Conservation (phyloP, 495 filamentous ascomycete genomes). For the Cercophora samala region DNA sequence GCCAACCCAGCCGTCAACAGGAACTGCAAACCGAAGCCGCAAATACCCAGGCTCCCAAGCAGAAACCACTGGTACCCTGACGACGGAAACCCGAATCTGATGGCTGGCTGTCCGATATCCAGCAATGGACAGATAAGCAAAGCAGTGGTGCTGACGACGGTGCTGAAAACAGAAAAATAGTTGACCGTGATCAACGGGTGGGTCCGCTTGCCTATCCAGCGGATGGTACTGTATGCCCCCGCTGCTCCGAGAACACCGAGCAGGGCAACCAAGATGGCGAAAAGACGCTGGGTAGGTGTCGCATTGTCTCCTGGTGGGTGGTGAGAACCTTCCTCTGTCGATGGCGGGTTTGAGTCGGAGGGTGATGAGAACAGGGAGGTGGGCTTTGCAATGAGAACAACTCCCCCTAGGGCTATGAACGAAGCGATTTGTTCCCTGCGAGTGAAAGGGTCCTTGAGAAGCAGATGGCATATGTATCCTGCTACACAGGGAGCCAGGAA, state of each 20-base stretch:
- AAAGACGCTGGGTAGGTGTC: constrained; percentile 64
- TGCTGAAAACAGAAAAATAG: constrained; percentile 74
- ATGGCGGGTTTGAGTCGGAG: constrained; percentile 42
- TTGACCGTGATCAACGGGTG: constrained; percentile 84
- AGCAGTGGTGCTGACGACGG: constrained; percentile 59
- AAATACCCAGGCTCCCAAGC: constrained; percentile 64
- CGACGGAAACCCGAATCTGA: constrained; percentile 61
- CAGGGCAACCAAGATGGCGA: constrained; percentile 69
- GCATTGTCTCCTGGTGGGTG: constrained; percentile 36
- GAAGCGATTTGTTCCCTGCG: constrained; percentile 72
- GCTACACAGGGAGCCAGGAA: constrained; percentile 81
- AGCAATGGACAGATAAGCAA: constrained; percentile 50
- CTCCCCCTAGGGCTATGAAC: constrained; percentile 71
- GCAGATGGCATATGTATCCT: constrained; percentile 76
- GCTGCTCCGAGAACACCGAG: constrained; percentile 78
- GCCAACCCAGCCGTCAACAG: constrained; percentile 78
- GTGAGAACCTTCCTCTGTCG: constrained; percentile 7
- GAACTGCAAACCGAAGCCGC: constrained; percentile 84
- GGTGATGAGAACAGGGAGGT: constrained; percentile 35
- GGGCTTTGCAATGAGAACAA: constrained; percentile 81
- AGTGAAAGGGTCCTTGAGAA: constrained; percentile 76
- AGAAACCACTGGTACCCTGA: constrained; percentile 65
- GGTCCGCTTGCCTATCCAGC: constrained; percentile 78
- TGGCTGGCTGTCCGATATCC: constrained; percentile 46
- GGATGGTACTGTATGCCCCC: constrained; percentile 73